Evolutionary conservation across 257 asterid genomes (phyloP), one percentile per base, ranked within the genome.

Genomic region (Echium plantagineum): DNA sequence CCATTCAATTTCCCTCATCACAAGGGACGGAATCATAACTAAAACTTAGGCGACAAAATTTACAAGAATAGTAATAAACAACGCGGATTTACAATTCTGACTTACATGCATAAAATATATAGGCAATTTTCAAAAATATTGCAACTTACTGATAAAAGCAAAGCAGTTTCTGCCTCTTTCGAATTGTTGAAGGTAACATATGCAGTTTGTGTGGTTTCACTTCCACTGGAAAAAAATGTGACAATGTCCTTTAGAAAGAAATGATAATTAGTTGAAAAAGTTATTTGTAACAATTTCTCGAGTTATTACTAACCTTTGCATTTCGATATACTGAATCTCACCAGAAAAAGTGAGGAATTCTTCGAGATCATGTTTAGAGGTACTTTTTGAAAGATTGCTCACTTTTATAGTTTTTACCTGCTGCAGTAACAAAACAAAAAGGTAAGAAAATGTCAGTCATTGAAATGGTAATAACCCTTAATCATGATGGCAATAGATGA

Each of bases 261-360:
- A 7, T 46, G 22, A 32, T 35, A 1, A 55, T 3, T 3, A 72
- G 57, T 5, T 20, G 21, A 24, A 24, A 55, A 66, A 47, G 15
- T 12, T 28, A 64, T 15, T 19, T 0, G 47, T 24, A 15, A 15
- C n/a, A 26, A 4, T 31, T 35, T 19, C 19, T 30, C 20, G 18
- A 61, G 20, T n/a, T 30, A 20, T n/a, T 30, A 55, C 74, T 66
- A 31, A 83, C 90, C 85, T 76, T 68, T 62, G 79, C 78, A 80
- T 80, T 71, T 83, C 83, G 20, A 83, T 67, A 70, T 71, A 80
- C 17, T 66, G 75, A 60, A 83, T 75, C 15, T 75, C 74, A 18
- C 90, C 90, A 16, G 85, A 83, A 72, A 73, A 74, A 21, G 80
- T 64, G 64, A 83, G 74, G 72, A 83, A 74, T 46, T 80, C 83